Percentiles rank a stretch among this genome's conserved stretches.
These are phyloP conservation scores for Neurospora tetrasperma DNA, from an alignment of 495 filamentous ascomycete genomes.

Conservation along the genomic window DNA sequence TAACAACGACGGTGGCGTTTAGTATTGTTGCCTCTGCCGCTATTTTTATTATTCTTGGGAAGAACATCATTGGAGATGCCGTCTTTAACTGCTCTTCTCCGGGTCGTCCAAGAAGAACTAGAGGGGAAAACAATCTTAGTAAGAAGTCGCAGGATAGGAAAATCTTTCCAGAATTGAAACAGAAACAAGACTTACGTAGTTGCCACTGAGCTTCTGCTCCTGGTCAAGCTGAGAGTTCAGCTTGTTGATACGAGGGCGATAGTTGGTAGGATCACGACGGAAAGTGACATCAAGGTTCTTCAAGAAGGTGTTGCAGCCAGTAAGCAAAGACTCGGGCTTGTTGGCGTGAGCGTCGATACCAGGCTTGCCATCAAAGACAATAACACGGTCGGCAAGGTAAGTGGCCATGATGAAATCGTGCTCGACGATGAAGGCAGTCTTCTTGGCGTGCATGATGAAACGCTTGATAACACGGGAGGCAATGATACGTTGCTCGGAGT, in stretches of 20 bases:
- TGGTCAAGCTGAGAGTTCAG: constrained; percentile 88
- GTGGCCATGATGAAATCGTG: constrained; percentile 99
- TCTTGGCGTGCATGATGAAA: constrained; percentile 99
- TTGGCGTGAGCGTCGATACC: constrained; percentile 83
- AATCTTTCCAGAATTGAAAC: not conserved
- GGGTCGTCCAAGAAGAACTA: constrained; percentile 84
- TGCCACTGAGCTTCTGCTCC: constrained; percentile 88
- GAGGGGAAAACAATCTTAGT: constrained; percentile 11
- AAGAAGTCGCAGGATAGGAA: not conserved
- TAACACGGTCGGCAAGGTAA: constrained; percentile 94
- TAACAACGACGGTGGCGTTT: constrained; percentile 11
- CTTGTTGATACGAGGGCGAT: constrained; percentile 97
- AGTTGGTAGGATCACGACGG: constrained; percentile 94
- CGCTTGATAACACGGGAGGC: constrained; percentile 96
- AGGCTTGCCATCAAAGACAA: constrained; percentile 92
- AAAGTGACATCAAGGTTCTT: constrained; percentile 95
- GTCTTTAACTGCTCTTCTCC: constrained; percentile 57
- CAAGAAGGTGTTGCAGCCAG: constrained; percentile 93
- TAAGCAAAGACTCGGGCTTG: constrained; percentile 80
- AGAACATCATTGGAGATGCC: constrained; percentile 32
- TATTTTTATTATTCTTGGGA: constrained; percentile 12
- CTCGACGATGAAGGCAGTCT: constrained; percentile 97
- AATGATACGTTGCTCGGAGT: constrained; percentile 98
- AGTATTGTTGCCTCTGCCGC: not conserved
- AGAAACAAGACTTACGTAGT: constrained; percentile 56